phyloP scores from a whole-genome alignment of 352 stramenopile genomes.

The Blastocystis sp. region DNA sequence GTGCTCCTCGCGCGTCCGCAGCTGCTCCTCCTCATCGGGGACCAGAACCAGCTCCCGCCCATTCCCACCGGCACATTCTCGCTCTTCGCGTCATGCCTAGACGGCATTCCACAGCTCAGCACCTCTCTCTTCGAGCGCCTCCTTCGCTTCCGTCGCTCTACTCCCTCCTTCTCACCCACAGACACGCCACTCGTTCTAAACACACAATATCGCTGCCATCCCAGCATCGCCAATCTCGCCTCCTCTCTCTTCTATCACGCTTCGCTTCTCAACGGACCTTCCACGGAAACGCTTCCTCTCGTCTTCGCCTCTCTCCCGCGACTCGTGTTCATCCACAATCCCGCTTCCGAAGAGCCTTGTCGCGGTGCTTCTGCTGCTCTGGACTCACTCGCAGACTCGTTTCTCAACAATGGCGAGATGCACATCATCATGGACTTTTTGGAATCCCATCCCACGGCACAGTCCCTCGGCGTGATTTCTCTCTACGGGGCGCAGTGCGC shows the following conservation, averaged over 20 bases:
- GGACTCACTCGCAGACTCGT: constrained; percentile 1
- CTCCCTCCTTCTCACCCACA: not conserved
- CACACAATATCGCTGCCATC: constrained; percentile 54
- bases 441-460: not conserved
- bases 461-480: constrained; percentile 44
- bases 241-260: constrained; percentile 34
- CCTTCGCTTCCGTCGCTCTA: not conserved
- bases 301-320: not conserved
- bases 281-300: not conserved
- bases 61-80: constrained; percentile 10
- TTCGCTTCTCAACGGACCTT: not conserved
- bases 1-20: constrained; percentile 18
- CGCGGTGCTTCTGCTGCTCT: not conserved
- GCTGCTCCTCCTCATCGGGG: constrained; percentile 38
- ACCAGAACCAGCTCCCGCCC: constrained; percentile 50
- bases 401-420: constrained; percentile 24
- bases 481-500: constrained; percentile 20
- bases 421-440: constrained; percentile 11
- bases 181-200: not conserved
- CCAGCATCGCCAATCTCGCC: constrained; percentile 28
- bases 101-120: not conserved
- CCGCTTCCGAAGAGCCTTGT: not conserved
- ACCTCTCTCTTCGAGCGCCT: constrained; percentile 43
- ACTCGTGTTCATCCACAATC: constrained; percentile 9
- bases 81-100: not conserved